Evolutionary conservation across 2,329 filamentous ascomycete species (phyloP), one percentile per base, ranked within the genome.

Genomic region (Colletotrichum ledebouriae): DNA sequence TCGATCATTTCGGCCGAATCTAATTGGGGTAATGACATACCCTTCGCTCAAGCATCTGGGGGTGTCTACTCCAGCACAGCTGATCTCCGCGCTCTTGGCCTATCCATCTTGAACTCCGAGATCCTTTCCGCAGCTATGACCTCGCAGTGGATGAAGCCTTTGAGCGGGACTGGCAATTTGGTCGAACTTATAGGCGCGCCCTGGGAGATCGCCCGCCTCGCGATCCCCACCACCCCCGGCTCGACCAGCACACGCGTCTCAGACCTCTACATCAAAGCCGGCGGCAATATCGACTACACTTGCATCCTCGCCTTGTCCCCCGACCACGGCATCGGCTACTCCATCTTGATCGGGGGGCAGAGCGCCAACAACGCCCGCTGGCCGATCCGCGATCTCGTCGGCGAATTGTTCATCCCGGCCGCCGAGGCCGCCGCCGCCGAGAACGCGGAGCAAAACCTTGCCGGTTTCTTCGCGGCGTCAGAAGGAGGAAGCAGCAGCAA

Each of bases 211-310:
- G 44, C 46, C 55, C 72, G 60, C 13, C 67, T 66, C 17, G 46
- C 53, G 46, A 37, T 70, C 25, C 63, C 73, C 20, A 33, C 72
- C 9, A 56, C 70, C 6, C 65, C 68, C 5, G 15, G 39, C 0
- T 70, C 60, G n/a, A 73, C 74, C 42, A 70, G 71, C 59, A 77
- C 75, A 47, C 74, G 75, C 2, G 62, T 75, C 2, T 72, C 74
- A 2, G 76, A 77, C 56, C 70, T 77, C 0, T 77, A 73, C 42
- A 71, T 70, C 29, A 74, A 75, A 61, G 47, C 66, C 20, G 73
- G 73, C 17, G 73, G 68, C 3, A 75, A 75, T 20, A 71, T 71
- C 6, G 74, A 73, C n/a, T 77, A 79, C 46, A 47, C 64, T 17
- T 52, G 49, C 49, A 52, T 52, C 15, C 17, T 52, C 33, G 74